Base-by-base conservation (phyloP, 192 early-diverging fungal species). In the Rhizoclosmatium globosum region DNA sequence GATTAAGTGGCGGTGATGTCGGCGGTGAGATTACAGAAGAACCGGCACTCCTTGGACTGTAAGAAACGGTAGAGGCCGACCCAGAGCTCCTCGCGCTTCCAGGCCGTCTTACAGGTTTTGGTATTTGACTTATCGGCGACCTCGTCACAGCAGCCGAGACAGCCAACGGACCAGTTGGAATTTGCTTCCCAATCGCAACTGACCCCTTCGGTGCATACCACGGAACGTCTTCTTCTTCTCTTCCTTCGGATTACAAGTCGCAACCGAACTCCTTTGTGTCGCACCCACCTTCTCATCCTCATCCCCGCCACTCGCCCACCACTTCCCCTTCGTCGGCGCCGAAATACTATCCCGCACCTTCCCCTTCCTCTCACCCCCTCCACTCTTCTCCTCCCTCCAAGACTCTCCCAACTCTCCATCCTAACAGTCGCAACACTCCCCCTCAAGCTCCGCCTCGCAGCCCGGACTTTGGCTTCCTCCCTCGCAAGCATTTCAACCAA, bases 401-500 rank as follows among this genome's bases (percentile, higher is more conserved):
- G 31, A 31, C 31, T 7, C 50, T 53, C 9, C 50, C 17, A 17
- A 7, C 17, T 7, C 50, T 53, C 17, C 31, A 31, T 53, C 17
- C 50, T 17, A 0, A 7, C 50, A 53, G 9, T 53, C 6, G 6
- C 17, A 13, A 17, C 50, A 53, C 6, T 7, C 50, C 6, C 9
- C 17, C 17, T 17, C 50, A 17, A 53, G 6, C 17, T 53, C 50
- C 50, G 50, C 17, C 17, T 53, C 1, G 6, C 9, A 53, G 6
- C 17, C 1, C 50, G 50, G 6, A 53, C 6, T 53, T 53, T 53
- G 0, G 17, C 50, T 53, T 88, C 81, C 76, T 90, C 87, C 47
- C 87, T 48, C 31, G 47, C 68, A 11, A 89, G 59, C 89, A 90
- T 90, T 70, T 90, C 89, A 45, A 70, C 62, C 47, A 90, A 74